Evolutionary conservation across 345 rosid species (phyloP), one percentile per base, ranked within the genome.

Genomic region (Triadica sebifera): DNA sequence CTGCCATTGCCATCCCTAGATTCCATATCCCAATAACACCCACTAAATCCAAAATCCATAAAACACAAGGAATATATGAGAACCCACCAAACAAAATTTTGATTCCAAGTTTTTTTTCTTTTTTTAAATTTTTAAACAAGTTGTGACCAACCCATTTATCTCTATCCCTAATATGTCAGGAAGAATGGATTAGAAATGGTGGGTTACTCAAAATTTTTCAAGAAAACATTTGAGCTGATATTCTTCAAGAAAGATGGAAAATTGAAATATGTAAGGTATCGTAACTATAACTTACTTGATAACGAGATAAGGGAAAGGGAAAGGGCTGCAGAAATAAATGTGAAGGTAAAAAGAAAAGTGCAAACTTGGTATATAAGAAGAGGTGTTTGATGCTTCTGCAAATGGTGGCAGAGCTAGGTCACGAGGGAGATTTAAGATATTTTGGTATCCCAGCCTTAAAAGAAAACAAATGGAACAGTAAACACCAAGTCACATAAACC

Each of bases 1-100:
- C 75, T 52, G 85, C 70, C 85, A 84, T 86, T 78, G 81, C 87
- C 82, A 79, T 76, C 84, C 70, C 65, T 71, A 79, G 73, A 85
- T 81, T 83, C 76, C 87, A 82, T 78, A 74, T 66, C 80, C n/a
- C 76, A 76, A 79, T 19, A 73, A 72, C 77, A 77, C 77, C 19
- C 83, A 74, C 83, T 45, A 71, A 57, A 61, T 77, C 80, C 78
- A 66, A 78, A 74, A 25, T 63, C 53, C 67, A 49, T 60, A 72
- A 52, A n/a, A n/a, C n/a, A n/a, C n/a, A 8, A 8, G 20, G 20
- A 16, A 53, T 17, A 53, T 58, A 5, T 19, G 52, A 57, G 24
- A 49, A 65, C 72, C 70, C 55, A 56, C 61, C 59, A 71, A 71
- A 46, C 15, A 12, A 66, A 58, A 78, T 20, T 72, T 64, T 74